A percentile compares a stretch with the other conserved stretches of the same genome.
Evolutionary conservation across 139 green algal species (phyloP).

Genomic region (Trebouxia sp.): DNA sequence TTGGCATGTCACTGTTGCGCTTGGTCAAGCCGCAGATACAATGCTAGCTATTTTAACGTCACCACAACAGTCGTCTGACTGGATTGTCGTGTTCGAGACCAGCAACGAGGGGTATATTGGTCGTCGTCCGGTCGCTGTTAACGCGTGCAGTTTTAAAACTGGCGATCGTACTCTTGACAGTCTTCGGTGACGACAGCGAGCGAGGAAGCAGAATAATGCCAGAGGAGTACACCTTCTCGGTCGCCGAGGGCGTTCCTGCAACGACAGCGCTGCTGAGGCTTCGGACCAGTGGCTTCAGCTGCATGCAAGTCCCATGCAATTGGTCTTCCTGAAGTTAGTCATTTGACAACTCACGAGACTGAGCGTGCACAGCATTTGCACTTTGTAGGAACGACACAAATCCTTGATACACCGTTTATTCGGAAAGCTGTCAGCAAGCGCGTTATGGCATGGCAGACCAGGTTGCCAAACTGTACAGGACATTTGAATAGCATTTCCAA

Average conservation of each 20-base stretch:
- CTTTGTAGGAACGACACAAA: background rate
- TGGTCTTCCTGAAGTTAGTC: background rate
- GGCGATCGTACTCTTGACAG: no score
- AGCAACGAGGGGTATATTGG: background rate
- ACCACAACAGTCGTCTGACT: background rate
- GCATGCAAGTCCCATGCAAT: background rate
- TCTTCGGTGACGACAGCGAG: no score
- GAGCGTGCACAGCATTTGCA: background rate
- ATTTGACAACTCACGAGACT: background rate
- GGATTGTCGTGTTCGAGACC: background rate
- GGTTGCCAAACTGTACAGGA: background rate
- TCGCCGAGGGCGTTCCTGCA: no score
- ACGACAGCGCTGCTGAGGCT: no score
- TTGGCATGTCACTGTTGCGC: background rate
- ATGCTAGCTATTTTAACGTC: background rate
- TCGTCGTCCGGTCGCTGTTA: background rate
- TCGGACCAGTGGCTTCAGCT: no score
- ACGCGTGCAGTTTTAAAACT: no score
- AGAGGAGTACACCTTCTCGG: no score
- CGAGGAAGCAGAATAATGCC: no score
- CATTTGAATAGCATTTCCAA: background rate
- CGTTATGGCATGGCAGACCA: background rate
- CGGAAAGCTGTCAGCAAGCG: background rate
- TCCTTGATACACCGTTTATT: background rate
- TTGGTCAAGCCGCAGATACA: background rate